Base-by-base conservation (phyloP, 768 basidiomycete species). In the Hypsizygus marmoreus region DNA sequence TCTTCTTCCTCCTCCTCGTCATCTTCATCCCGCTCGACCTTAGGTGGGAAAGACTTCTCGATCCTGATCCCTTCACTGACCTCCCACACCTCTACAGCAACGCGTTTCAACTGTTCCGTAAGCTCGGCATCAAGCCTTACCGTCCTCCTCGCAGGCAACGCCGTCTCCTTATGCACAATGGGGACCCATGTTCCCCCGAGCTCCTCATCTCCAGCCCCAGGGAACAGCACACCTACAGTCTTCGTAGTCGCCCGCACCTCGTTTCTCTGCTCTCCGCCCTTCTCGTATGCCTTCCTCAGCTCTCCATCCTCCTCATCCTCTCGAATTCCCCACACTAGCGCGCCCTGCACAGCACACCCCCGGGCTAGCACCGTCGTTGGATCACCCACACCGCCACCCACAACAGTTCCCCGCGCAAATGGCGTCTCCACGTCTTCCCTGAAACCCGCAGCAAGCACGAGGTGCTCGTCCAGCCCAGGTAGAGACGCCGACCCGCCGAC, bases 81-180 rank as follows among this genome's bases (percentile, higher is more conserved):
- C 60, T 92, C 88, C 86, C 87, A 89, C 20, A 91, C 67, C 63
- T 92, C 90, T 41, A 85, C 75, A 10, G 77, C 82, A 32, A 88
- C 68, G 54, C 68, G 69, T 56, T 73, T 77, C 42, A 59, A 68
- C 31, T 56, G 65, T 41, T 63, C 72, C 19, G 53, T 54, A 1
- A 86, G 63, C 16, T 71, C 73, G 19, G 83, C 80, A 26, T 84
- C 81, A 50, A 90, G 74, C 13, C 73, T 63, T 34, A 86, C 67
- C 9, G 71, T 71, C 23, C 90, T 66, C 31, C 89, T 70, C 20
- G 77, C 81, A 20, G 90, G 90, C 1, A 91, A 62, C 0, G 82
- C 76, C 0, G 89, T 91, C 61, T 89, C 86, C 48, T 78, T 77
- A n/a, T 74, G 68, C 4, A 91, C 60, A n/a, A 84, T 67, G 4